These are phyloP conservation scores for Fusarium verticillioides DNA, from an alignment of 2,329 filamentous ascomycete species.

Conservation along the genomic window DNA sequence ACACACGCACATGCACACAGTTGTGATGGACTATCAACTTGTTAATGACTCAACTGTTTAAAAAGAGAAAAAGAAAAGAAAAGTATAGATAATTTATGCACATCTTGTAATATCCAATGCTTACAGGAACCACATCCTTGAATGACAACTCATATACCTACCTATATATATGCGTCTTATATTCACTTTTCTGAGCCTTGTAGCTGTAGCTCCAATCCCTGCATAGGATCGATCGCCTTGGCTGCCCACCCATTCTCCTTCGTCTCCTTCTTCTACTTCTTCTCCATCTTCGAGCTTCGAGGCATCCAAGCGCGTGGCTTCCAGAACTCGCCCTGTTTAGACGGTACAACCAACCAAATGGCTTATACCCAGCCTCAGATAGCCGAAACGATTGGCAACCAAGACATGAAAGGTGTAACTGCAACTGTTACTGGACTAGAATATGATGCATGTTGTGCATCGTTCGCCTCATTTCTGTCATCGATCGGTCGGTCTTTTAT, in stretches of 20 bases:
- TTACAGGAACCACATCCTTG: neutral
- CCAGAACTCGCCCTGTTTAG: conserved; percentile 18
- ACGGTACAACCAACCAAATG: neutral
- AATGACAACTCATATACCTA: conserved; percentile 3
- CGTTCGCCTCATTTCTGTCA: conserved; percentile 16
- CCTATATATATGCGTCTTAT: neutral
- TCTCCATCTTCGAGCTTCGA: neutral
- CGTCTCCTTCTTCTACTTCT: neutral
- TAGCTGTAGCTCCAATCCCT: conserved; percentile 8
- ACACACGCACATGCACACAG: neutral
- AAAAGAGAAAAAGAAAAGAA: neutral
- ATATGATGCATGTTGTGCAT: neutral
- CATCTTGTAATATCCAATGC: neutral
- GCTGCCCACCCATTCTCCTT: conserved; percentile 1
- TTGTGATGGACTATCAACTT: neutral
- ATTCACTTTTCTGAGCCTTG: neutral
- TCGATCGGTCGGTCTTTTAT: neutral
- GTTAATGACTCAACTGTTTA: neutral
- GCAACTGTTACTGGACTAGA: neutral
- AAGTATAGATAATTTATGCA: neutral
- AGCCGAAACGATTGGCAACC: conserved; percentile 9
- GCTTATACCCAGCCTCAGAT: neutral
- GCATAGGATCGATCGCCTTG: conserved; percentile 13
- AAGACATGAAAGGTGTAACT: neutral
- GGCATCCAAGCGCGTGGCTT: conserved; percentile 14